These are phyloP conservation scores for Eucalyptus marginata DNA, from an alignment of 345 rosid genomes.

Conservation along the genomic window DNA sequence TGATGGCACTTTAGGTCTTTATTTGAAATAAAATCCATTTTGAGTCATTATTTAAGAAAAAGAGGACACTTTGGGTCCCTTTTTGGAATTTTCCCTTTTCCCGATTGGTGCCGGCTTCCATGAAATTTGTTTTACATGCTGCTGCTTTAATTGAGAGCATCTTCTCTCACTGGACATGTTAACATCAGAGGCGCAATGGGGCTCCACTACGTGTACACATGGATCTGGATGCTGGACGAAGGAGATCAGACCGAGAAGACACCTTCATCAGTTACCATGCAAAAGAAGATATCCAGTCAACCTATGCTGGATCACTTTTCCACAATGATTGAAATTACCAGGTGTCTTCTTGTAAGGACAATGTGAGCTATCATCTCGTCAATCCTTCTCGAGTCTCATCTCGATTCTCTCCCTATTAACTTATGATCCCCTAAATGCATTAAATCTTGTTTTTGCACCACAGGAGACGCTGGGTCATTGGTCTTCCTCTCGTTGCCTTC, in stretches of 20 bases:
- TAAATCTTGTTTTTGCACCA: background rate
- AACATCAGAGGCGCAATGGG: slow-evolving; percentile 48
- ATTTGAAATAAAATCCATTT: too few relatives aligned
- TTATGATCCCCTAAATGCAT: background rate
- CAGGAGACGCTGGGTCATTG: too few relatives aligned
- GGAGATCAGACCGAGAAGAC: slow-evolving; percentile 66
- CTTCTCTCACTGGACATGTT: background rate
- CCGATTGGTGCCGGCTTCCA: background rate
- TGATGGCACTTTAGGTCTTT: too few relatives aligned
- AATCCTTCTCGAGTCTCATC: background rate
- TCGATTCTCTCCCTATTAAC: background rate
- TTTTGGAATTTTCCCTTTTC: background rate
- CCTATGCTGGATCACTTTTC: slow-evolving; percentile 84
- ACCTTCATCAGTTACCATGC: slow-evolving; percentile 84
- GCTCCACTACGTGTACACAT: slow-evolving; percentile 85
- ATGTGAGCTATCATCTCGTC: slow-evolving; percentile 24
- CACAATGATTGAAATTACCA: slow-evolving; percentile 78
- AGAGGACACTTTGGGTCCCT: too few relatives aligned
- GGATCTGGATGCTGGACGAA: slow-evolving; percentile 92
- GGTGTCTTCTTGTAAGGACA: slow-evolving; percentile 50
- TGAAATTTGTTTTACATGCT: background rate
- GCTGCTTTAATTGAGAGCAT: background rate
- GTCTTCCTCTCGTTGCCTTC: too few relatives aligned
- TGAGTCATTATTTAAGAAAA: too few relatives aligned
- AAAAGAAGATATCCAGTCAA: slow-evolving; percentile 13